Evolutionary conservation across 2,329 filamentous ascomycete genomes (phyloP), one percentile per base, ranked within the genome.

Genomic region (Cladosporium sp.): DNA sequence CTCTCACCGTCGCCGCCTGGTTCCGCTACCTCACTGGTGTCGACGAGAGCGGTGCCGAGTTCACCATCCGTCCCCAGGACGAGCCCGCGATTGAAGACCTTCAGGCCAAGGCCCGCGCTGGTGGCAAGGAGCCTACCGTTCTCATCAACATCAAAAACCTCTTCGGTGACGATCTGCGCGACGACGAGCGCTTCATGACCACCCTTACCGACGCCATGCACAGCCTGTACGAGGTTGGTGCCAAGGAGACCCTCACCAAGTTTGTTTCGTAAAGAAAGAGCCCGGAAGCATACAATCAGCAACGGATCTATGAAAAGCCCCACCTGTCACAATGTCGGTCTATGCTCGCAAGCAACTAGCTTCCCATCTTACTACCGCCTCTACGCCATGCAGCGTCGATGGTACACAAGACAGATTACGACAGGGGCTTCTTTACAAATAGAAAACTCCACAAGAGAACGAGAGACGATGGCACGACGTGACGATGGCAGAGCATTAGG

Each of bases 1-100:
- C 68, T 54, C 77, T 78, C 54, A 71, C 72, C 49, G 67, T 69
- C 1, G 76, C 67, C 32, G 69, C 69, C 12, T 78, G 76, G 76
- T 78, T 78, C 70, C 67, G 60, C 36, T 78, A 78, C 64, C 52
- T 78, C 50, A 69, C 72, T 42, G 76, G 75, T n/a, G 63, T 75
- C 9, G 72, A 77, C 53, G 75, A 78, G 59, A 64, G 62, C 41
- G 75, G 75, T 57, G 67, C 72, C 47, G 38, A 57, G 13, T 69
- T 69, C 53, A 62, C 64, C 52, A 62, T 73, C 38, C 27, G 29
- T 16, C 16, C 33, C 35, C 29, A 27, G 25, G 72, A 76, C 29
- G 76, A 78, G 57, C 74, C 75, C 3, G 72, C 77, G 72, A 66
- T 64, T 15, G 72, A 74, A 40, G 65, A 74, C 56, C 69, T 78